A percentile compares a stretch with the other conserved stretches of the same genome.
Evolutionary conservation across 1,284 basidiomycete species (phyloP).

Genomic region (Leccinum insigne): DNA sequence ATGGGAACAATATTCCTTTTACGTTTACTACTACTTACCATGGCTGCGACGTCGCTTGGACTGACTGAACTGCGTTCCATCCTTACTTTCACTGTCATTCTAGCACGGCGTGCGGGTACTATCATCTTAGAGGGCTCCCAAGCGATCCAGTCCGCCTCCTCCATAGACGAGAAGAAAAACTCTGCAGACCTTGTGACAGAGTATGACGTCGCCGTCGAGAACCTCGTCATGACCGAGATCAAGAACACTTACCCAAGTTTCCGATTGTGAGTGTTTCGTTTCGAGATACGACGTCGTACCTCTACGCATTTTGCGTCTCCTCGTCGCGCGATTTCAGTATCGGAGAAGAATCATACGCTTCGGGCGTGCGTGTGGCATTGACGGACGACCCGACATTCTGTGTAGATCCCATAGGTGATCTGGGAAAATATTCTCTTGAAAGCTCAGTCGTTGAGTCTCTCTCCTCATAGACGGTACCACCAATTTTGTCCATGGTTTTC

Average conservation of each 20-base stretch:
- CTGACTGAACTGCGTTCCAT: conserved; percentile 51
- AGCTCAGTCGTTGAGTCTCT: background rate
- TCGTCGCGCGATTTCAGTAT: conserved; percentile 53
- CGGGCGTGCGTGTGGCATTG: conserved; percentile 68
- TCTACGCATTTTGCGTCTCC: background rate
- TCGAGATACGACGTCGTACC: background rate
- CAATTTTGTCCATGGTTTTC: conserved; percentile 95
- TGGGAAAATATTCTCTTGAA: conserved; percentile 18
- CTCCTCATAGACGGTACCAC: conserved; percentile 75
- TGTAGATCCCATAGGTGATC: conserved; percentile 77
- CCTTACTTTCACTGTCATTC: conserved; percentile 37
- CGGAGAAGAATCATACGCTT: conserved; percentile 88
- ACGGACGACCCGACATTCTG: conserved; percentile 75
- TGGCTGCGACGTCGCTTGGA: conserved; percentile 6
- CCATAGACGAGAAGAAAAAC: background rate
- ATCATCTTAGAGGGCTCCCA: background rate
- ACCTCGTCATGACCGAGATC: conserved; percentile 77
- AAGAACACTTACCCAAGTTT: conserved; percentile 71
- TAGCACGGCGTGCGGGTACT: background rate
- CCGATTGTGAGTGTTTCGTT: conserved; percentile 64
- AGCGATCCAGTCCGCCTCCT: background rate
- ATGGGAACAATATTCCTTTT: conserved; percentile 35
- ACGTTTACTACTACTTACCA: background rate
- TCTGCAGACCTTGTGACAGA: conserved; percentile 73
- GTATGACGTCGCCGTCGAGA: conserved; percentile 92